Base-by-base conservation (phyloP, 2,329 filamentous ascomycete species). In the Fusarium continuum region DNA sequence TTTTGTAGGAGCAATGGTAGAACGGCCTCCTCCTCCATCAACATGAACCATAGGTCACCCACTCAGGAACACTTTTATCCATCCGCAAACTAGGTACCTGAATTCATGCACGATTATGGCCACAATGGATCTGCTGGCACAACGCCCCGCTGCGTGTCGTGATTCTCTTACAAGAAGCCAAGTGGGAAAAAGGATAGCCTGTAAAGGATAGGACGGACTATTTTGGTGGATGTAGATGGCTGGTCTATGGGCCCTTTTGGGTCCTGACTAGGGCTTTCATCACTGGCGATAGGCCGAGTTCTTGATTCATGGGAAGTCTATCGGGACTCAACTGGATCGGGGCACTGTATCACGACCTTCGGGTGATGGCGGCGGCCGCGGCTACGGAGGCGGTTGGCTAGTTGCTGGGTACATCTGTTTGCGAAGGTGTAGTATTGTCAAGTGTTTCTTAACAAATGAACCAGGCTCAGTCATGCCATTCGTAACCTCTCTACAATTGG, bases 91-190 rank as follows among this genome's bases (percentile, higher is more conserved):
- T 23, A 28, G 31, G 56, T 69, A 65, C 69, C 67, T 67, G 67
- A 50, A 61, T 56, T 43, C 43, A 54, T 67, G 64, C 60, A 61
- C 56, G 51, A 59, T 57, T 65, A 59, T 68, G 68, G 65, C 58
- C 60, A 57, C 52, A 56, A 68, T 62, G 65, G 67, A 71, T 71
- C 69, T 69, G 60, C 45, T 71, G 60, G 60, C 58, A 54, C 47
- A 48, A 40, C 56, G 67, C 64, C 69, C 69, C 67, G 67, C 69
- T 62, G 39, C 48, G 52, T 55, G 67, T 70, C 63, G 58, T 66
- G 69, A 68, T 61, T 68, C 61, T 63, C 54, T 45, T 47, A 49
- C 55, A 45, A 28, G 32, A 45, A 48, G 43, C 53, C 28, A 60
- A 54, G 65, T 65, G 61, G 55, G 20, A 62, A 58, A 63, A 31